Conservation (phyloP, 2,329 filamentous ascomycete genomes). For the Aspergillus ustus region DNA sequence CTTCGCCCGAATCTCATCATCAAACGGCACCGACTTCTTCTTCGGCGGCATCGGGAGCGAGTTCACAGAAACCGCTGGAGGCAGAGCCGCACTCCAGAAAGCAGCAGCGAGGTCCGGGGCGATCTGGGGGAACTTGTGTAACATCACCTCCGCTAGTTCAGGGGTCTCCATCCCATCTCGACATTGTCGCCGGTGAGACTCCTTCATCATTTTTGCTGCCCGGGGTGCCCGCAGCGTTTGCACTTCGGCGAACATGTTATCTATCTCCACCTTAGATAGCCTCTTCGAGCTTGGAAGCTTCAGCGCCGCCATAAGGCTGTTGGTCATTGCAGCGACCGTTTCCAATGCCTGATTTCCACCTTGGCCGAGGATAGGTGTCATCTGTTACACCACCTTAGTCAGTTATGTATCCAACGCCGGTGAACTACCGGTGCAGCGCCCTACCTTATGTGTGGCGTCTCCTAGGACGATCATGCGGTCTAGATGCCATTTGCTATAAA, state of each 20-base stretch:
- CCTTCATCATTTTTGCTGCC: background rate
- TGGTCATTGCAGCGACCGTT: background rate
- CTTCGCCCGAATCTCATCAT: background rate
- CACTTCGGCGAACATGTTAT: background rate
- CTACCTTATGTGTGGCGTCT: background rate
- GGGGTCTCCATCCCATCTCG: background rate
- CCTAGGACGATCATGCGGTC: background rate
- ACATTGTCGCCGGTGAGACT: background rate
- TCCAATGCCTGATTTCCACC: background rate
- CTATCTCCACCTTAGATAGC: background rate
- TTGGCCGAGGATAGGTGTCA: background rate
- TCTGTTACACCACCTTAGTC: background rate
- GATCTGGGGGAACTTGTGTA: background rate
- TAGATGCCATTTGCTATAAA: background rate
- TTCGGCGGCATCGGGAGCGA: background rate
- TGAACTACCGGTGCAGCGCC: background rate
- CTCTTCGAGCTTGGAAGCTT: background rate
- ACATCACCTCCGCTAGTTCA: background rate
- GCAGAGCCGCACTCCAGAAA: background rate
- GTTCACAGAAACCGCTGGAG: background rate
- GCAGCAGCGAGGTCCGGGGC: no score
- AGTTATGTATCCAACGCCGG: background rate
- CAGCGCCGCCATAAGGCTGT: background rate
- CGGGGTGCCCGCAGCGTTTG: background rate
- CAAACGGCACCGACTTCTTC: background rate